Base-by-base conservation (phyloP, 2,329 filamentous ascomycete genomes). In the Coniella vitis region DNA sequence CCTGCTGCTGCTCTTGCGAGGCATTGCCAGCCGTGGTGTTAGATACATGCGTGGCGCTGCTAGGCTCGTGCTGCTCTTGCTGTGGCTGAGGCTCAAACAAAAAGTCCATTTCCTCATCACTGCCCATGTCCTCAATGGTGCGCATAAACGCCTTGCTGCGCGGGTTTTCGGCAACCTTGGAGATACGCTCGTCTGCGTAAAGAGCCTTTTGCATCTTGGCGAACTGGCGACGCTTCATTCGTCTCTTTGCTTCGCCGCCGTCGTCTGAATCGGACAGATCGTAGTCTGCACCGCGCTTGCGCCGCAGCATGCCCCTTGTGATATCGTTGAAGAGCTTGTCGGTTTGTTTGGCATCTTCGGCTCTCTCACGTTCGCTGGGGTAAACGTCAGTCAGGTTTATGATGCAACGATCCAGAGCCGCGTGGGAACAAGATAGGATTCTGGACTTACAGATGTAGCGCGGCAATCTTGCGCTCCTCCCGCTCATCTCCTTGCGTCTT, bases 261-360 rank as follows among this genome's bases (percentile, higher is more conserved):
- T 96, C 91, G 56, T 96, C 91, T 2, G 88, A 91, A 63, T 97
- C 93, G 4, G 89, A 90, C 19, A 95, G 78, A 58, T 91, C 87
- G 54, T 90, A 84, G 58, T 90, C 86, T 62, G 87, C 77, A 54
- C 84, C 86, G 61, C 87, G 83, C 63, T 94, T 91, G 54, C 88
- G 84, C 10, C 90, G 85, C 43, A 98, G 77, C 65, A 83, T 85
- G 44, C 93, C 93, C 12, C 86, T 94, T 4, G 88, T 93, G 59
- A 98, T 85, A 62, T 97, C 91, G 58, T 87, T 90, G 74, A 93
- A 89, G 45, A 98, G 78, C 69, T 93, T 93, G 59, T 90, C 86
- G 13, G 96, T 85, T 56, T 87, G 82, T 58, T 91, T 89, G 64
- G 95, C 90, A 59, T 97, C 89, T 34, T 80, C 79, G 34, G 77